A percentile compares a stretch with the other conserved stretches of the same genome.
These are phyloP conservation scores for Coccomyxa sp. DNA, from an alignment of 139 green algal genomes.

Conservation along the genomic window DNA sequence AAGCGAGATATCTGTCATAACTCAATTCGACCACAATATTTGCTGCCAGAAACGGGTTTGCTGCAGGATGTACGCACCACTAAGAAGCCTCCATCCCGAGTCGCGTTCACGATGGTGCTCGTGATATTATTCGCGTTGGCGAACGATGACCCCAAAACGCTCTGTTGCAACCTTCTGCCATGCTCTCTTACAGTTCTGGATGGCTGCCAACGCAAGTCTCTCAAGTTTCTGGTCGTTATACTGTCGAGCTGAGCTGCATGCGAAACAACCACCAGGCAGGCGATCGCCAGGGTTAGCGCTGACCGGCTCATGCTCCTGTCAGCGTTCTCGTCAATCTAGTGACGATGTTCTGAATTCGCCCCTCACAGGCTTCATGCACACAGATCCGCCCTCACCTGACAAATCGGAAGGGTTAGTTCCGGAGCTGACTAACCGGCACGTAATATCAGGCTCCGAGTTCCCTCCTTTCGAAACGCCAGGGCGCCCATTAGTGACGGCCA, in stretches of 20 bases:
- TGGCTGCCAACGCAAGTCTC: not conserved
- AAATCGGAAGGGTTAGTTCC: not conserved
- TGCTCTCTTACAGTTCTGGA: not conserved
- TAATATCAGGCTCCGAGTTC: too few relatives aligned
- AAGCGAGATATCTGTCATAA: not conserved
- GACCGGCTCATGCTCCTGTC: not conserved
- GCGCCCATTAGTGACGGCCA: too few relatives aligned
- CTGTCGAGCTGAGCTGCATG: not conserved
- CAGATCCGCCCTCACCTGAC: not conserved
- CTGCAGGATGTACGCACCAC: not conserved
- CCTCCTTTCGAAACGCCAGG: too few relatives aligned
- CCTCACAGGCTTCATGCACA: not conserved
- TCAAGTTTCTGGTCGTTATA: not conserved
- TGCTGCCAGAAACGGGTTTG: not conserved
- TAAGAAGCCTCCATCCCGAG: conserved; percentile 2
- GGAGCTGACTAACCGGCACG: too few relatives aligned
- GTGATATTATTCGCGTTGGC: not conserved
- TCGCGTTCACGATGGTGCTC: not conserved
- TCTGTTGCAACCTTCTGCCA: not conserved
- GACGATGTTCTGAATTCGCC: not conserved
- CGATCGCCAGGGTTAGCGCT: not conserved
- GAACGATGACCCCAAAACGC: not conserved
- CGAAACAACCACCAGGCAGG: not conserved
- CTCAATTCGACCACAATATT: not conserved
- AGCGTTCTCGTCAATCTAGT: not conserved